Conservation (phyloP, 495 filamentous ascomycete species). For the Choiromyces venosus region DNA sequence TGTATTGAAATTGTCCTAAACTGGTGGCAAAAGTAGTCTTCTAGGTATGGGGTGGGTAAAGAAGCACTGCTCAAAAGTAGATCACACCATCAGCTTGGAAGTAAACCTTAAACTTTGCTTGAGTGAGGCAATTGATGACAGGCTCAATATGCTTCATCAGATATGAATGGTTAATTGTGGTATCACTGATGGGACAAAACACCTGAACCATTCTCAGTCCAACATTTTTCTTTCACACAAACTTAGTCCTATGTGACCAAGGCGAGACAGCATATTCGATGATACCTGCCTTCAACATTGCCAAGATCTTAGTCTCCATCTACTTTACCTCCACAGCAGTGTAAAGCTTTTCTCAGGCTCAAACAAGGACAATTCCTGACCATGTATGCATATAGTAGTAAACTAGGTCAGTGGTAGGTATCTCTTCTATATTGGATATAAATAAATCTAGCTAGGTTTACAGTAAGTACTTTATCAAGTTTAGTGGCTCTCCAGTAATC, state of each 20-base stretch:
- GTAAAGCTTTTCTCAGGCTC: background rate
- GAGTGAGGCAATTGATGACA: background rate
- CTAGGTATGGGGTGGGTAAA: too few relatives aligned
- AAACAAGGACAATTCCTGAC: background rate
- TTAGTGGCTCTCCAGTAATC: too few relatives aligned
- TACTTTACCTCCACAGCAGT: slow-evolving; percentile 3
- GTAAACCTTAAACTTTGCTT: too few relatives aligned
- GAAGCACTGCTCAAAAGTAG: slow-evolving; percentile 1
- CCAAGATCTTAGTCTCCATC: background rate
- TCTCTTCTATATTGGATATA: background rate
- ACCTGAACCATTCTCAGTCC: too few relatives aligned
- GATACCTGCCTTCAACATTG: slow-evolving; percentile 10
- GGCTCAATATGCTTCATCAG: slow-evolving; percentile 10
- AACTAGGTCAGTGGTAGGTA: background rate
- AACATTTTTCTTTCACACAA: too few relatives aligned
- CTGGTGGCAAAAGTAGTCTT: too few relatives aligned
- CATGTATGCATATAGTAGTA: slow-evolving; percentile 8
- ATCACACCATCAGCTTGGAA: background rate
- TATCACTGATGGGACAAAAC: background rate
- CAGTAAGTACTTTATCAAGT: too few relatives aligned
- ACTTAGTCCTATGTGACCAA: too few relatives aligned
- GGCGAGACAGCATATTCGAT: background rate
- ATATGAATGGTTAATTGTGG: slow-evolving; percentile 2
- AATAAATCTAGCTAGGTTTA: slow-evolving; percentile 20
- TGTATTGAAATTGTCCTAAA: slow-evolving; percentile 7